These are phyloP conservation scores for Ceratocystis lukuohia DNA, from an alignment of 2,329 filamentous ascomycete species.

Conservation along the genomic window DNA sequence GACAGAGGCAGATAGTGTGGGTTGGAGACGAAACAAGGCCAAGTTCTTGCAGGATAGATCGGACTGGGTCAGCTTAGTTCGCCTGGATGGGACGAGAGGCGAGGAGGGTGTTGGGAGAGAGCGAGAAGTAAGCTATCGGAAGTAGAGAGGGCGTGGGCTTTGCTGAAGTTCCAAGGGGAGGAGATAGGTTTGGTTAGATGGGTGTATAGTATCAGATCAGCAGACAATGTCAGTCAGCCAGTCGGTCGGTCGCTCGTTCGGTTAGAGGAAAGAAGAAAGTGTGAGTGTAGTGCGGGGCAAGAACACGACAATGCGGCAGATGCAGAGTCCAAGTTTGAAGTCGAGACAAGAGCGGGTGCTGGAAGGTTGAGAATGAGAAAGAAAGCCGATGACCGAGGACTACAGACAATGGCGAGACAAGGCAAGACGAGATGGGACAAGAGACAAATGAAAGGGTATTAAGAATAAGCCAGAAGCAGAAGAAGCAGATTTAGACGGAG, in stretches of 20 bases:
- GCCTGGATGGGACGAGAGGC: background rate
- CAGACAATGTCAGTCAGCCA: too few species aligned
- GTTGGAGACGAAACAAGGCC: constrained; percentile 19
- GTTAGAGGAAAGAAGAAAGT: background rate
- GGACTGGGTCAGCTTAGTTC: background rate
- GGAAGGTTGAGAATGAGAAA: too few species aligned
- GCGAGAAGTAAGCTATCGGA: too few species aligned
- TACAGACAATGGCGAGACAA: too few species aligned
- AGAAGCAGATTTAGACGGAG: background rate
- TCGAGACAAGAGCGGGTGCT: background rate
- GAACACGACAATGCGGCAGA: background rate
- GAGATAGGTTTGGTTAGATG: too few species aligned
- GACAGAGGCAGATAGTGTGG: constrained; percentile 21
- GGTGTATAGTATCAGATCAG: too few species aligned
- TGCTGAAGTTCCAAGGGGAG: too few species aligned
- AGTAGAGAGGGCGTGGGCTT: too few species aligned
- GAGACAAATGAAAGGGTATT: background rate
- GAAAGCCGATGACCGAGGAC: background rate
- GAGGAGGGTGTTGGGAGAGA: background rate
- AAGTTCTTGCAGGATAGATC: constrained; percentile 4
- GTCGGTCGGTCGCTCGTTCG: too few species aligned
- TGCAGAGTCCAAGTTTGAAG: background rate
- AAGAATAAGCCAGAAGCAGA: background rate
- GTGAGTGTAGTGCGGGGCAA: background rate
- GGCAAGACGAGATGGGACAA: background rate